Conservation (phyloP, 148 eudicot species). For the Nepenthes gracilis region DNA sequence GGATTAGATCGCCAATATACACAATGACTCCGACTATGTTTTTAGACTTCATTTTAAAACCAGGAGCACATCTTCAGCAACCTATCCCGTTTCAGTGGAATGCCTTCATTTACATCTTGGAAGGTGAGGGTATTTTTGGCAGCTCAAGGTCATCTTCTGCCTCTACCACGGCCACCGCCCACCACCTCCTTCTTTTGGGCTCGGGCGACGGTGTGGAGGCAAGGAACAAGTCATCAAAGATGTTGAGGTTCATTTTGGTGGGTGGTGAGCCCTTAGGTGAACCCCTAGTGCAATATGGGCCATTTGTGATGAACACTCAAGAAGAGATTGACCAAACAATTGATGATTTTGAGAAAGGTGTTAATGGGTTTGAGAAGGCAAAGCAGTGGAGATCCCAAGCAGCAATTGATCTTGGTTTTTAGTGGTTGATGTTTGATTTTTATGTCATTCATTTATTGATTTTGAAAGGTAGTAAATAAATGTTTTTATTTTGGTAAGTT, state of each 20-base stretch:
- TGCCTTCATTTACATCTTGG: conserved; percentile 58
- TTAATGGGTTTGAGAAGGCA: conserved; percentile 82
- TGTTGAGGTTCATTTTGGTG: conserved; percentile 45
- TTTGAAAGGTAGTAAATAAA: too few species aligned
- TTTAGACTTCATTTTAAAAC: conserved; percentile 65
- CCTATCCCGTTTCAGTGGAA: conserved; percentile 59
- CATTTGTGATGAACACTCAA: conserved; percentile 87
- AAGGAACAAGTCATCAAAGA: conserved; percentile 39
- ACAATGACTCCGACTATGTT: conserved; percentile 80
- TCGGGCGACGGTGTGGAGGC: conserved; percentile 55
- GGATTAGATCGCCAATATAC: conserved; percentile 40
- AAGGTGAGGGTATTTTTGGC: conserved; percentile 83
- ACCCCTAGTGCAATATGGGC: conserved; percentile 64
- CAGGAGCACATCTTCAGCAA: conserved; percentile 46
- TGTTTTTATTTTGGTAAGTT: too few species aligned
- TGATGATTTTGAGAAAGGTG: conserved; percentile 60
- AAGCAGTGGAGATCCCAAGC: conserved; percentile 59
- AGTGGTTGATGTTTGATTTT: too few species aligned
- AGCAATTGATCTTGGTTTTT: too few species aligned
- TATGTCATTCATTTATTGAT: too few species aligned
- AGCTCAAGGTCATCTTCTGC: conserved; percentile 19
- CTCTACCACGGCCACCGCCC: conserved; percentile 15
- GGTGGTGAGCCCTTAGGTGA: conserved; percentile 90
- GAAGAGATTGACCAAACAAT: conserved; percentile 73
- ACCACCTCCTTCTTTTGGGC: conserved; percentile 57